Evolutionary conservation across 345 rosid species (phyloP).

Genomic region (Salix arbutifolia): DNA sequence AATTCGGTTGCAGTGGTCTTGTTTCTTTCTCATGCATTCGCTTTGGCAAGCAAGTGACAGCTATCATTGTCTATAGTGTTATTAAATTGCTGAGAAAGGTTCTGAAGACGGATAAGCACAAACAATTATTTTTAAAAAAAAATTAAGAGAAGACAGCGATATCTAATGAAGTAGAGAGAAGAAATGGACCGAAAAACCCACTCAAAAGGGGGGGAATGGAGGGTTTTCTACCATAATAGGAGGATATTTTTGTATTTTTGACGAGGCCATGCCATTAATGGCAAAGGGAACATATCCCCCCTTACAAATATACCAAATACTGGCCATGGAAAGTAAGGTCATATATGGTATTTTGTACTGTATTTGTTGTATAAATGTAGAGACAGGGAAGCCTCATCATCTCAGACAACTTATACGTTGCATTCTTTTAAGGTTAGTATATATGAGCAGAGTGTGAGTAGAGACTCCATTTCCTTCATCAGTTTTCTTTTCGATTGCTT

Average conservation of each 20-base stretch:
- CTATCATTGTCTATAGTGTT: neutral
- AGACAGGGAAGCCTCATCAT: slow-evolving; percentile 2
- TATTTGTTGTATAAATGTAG: slow-evolving; percentile 4
- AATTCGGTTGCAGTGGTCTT: slow-evolving; percentile 2
- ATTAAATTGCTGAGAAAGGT: neutral
- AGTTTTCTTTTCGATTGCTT: neutral
- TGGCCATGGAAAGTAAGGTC: neutral
- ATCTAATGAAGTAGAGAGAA: too few relatives aligned
- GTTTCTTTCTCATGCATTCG: slow-evolving; percentile 18
- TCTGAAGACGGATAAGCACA: neutral
- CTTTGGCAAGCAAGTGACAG: neutral
- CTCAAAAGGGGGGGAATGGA: too few relatives aligned
- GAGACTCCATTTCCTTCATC: neutral
- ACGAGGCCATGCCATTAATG: too few relatives aligned
- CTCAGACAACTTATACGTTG: neutral
- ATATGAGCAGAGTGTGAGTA: neutral
- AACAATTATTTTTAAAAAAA: neutral
- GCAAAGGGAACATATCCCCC: too few relatives aligned
- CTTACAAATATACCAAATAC: neutral
- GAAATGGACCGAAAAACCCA: too few relatives aligned
- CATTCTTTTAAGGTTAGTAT: neutral
- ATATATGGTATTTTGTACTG: neutral
- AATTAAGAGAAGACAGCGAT: too few relatives aligned
- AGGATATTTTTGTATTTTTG: too few relatives aligned
- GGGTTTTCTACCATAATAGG: too few relatives aligned